phyloP scores from a whole-genome alignment of 495 filamentous ascomycete genomes.

The Neurospora sp. region DNA sequence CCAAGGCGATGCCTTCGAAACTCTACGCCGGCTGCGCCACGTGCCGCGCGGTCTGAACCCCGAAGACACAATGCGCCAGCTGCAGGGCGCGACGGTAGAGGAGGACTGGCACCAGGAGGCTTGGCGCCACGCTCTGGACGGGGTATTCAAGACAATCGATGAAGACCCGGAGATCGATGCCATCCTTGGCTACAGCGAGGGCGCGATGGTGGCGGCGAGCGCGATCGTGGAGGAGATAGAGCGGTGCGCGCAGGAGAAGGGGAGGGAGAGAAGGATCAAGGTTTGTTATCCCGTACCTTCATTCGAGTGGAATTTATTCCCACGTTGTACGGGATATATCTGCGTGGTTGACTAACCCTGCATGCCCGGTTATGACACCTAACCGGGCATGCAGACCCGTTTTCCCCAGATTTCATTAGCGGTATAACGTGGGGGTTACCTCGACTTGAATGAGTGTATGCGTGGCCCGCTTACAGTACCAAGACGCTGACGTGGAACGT shows the following conservation, averaged over 20 bases:
- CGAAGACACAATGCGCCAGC: conserved; percentile 40
- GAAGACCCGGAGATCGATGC: conserved; percentile 34
- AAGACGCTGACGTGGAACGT: not conserved
- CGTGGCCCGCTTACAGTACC: not conserved
- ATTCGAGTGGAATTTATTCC: not conserved
- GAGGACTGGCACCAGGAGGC: conserved; percentile 17
- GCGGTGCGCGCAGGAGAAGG: conserved; percentile 21
- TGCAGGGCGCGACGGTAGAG: conserved; percentile 20
- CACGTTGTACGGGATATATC: not conserved
- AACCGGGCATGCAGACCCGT: too few species aligned
- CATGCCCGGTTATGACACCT: not conserved
- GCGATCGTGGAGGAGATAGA: conserved; percentile 40
- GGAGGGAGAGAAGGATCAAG: conserved; percentile 38
- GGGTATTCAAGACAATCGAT: conserved; percentile 26
- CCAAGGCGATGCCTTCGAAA: conserved; percentile 34
- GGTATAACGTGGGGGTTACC: too few species aligned
- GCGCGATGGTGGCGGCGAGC: conserved; percentile 40
- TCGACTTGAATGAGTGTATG: too few species aligned
- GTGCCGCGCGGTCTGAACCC: conserved; percentile 36
- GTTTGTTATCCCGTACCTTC: not conserved
- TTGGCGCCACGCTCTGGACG: conserved; percentile 23
- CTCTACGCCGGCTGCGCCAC: conserved; percentile 39
- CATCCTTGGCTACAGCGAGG: conserved; percentile 46
- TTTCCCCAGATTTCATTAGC: too few species aligned
- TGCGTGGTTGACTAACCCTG: not conserved